These are phyloP conservation scores for Hevea brasiliensis DNA, from an alignment of 345 rosid species.

Conservation along the genomic window DNA sequence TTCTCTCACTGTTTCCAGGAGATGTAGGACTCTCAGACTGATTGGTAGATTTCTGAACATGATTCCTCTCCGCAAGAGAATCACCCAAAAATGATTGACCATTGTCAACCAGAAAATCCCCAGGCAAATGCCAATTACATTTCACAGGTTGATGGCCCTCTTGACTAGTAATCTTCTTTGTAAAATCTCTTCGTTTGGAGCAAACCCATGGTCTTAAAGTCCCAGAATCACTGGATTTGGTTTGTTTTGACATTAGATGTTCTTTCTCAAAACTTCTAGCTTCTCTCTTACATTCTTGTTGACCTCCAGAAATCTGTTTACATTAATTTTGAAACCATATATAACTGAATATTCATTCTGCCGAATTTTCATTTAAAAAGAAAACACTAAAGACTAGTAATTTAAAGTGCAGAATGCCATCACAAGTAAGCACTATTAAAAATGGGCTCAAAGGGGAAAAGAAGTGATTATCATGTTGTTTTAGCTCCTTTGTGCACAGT, in stretches of 20 bases:
- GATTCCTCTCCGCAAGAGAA: conserved; percentile 34
- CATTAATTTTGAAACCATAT: conserved; percentile 30
- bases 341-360: conserved; percentile 12
- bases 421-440: no score
- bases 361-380: neutral
- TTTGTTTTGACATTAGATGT: conserved; percentile 28
- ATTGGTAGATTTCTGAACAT: conserved; percentile 35
- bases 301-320: conserved; percentile 42
- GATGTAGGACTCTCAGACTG: conserved; percentile 36
- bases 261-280: conserved; percentile 40
- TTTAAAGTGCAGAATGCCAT: no score
- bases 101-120: conserved; percentile 47
- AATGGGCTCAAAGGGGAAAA: neutral
- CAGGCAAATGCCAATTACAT: conserved; percentile 47
- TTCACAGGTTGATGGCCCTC: conserved; percentile 36
- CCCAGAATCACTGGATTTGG: conserved; percentile 49
- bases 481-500: neutral
- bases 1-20: conserved; percentile 34
- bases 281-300: conserved; percentile 37
- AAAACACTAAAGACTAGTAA: conserved; percentile 1
- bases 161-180: conserved; percentile 48
- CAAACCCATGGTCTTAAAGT: conserved; percentile 57
- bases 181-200: conserved; percentile 54
- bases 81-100: conserved; percentile 43
- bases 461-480: conserved; percentile 1